Percentiles rank a stretch among this genome's conserved stretches.
Conservation (phyloP, 768 basidiomycete genomes). For the Boletus tomentosulus region DNA sequence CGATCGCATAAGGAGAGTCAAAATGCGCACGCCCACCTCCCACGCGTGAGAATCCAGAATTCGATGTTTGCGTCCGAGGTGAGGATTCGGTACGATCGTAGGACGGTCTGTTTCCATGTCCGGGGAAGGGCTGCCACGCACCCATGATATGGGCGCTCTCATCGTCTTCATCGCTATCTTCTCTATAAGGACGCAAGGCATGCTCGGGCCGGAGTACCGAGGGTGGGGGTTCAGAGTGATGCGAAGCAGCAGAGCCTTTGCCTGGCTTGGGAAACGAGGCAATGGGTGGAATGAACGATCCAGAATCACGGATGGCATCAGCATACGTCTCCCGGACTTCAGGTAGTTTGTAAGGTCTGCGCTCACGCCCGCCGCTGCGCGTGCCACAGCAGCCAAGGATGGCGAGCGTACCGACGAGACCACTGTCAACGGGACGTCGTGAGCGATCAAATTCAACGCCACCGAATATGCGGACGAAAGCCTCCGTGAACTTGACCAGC, state of each 20-base stretch:
- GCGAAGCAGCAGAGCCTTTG: slow-evolving; percentile 31
- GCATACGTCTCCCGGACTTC: slow-evolving; percentile 28
- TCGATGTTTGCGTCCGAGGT: slow-evolving; percentile 27
- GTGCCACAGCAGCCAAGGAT: slow-evolving; percentile 64
- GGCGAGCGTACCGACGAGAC: slow-evolving; percentile 80
- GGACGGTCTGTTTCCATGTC: slow-evolving; percentile 27
- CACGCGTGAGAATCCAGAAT: slow-evolving; percentile 78
- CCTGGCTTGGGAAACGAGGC: slow-evolving; percentile 27
- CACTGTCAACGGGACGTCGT: slow-evolving; percentile 73
- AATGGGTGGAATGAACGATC: slow-evolving; percentile 47
- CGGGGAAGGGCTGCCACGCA: slow-evolving; percentile 81
- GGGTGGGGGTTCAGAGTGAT: slow-evolving; percentile 51
- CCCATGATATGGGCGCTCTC: slow-evolving; percentile 83
- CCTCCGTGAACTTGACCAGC: slow-evolving; percentile 81
- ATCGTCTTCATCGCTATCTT: slow-evolving; percentile 73
- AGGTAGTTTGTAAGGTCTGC: slow-evolving; percentile 20
- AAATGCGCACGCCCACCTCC: slow-evolving; percentile 86
- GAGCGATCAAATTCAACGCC: slow-evolving; percentile 82
- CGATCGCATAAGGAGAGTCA: slow-evolving; percentile 80
- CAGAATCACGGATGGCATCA: slow-evolving; percentile 34
- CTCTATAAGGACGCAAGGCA: slow-evolving; percentile 67
- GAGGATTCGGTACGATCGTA: slow-evolving; percentile 25
- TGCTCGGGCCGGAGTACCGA: slow-evolving; percentile 79
- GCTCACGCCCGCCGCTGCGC: slow-evolving; percentile 33
- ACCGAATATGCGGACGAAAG: slow-evolving; percentile 69